Conservation (phyloP, 495 filamentous ascomycete species). For the Aspergillus asperescens region DNA sequence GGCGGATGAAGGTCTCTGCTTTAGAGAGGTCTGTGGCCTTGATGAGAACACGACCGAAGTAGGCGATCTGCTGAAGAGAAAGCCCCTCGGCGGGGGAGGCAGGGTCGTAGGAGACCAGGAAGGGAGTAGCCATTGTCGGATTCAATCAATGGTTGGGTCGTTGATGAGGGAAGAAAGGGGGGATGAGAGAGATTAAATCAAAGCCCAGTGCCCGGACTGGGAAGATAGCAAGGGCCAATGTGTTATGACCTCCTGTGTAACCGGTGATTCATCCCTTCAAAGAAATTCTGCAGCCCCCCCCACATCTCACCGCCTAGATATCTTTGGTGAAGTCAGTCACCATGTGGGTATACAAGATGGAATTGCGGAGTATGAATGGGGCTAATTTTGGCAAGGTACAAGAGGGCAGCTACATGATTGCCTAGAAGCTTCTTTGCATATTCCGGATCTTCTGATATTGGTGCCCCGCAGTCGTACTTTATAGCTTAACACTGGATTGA, state of each 20-base stretch:
- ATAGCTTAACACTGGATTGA: too few species aligned
- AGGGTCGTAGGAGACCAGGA: slow-evolving; percentile 45
- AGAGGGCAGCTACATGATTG: too few species aligned
- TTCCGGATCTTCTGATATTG: too few species aligned
- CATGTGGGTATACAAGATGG: too few species aligned
- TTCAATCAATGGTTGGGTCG: neutral
- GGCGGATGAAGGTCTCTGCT: slow-evolving; percentile 63
- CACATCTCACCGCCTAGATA: neutral
- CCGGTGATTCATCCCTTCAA: neutral
- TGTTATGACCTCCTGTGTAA: neutral
- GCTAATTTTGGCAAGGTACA: too few species aligned
- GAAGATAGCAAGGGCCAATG: neutral
- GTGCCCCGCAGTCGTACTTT: too few species aligned
- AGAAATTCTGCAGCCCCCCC: neutral
- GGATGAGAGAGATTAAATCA: neutral
- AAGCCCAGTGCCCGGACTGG: slow-evolving; percentile 7
- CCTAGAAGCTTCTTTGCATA: too few species aligned
- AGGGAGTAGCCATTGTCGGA: slow-evolving; percentile 44
- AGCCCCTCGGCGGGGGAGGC: slow-evolving; percentile 48
- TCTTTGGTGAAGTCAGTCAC: too few species aligned
- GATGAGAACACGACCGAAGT: slow-evolving; percentile 71
- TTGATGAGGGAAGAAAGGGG: neutral
- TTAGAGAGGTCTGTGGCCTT: slow-evolving; percentile 53
- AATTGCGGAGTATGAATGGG: too few species aligned
- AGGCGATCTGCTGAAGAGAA: slow-evolving; percentile 64